A percentile compares a stretch with the other conserved stretches of the same genome.
phyloP scores from a whole-genome alignment of 768 basidiomycete genomes.

The Boletus eberwhitei region DNA sequence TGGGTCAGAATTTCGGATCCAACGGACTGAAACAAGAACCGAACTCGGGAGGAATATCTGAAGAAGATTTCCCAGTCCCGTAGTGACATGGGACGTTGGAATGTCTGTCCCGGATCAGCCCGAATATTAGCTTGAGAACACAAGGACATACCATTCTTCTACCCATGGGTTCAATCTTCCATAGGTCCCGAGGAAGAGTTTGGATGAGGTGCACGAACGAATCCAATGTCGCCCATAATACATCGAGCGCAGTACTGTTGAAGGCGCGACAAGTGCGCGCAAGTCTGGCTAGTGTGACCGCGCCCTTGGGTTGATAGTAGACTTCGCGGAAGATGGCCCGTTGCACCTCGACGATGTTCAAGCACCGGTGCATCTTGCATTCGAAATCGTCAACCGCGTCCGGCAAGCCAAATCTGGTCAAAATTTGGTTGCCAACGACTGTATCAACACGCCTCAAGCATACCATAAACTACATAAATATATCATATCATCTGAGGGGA shows the following conservation, averaged over 20 bases:
- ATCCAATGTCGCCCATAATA: conserved; percentile 21
- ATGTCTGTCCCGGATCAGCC: conserved; percentile 17
- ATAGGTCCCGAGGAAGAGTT: conserved; percentile 29
- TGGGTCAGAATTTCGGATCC: background rate
- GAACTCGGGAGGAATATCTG: conserved; percentile 25
- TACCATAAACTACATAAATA: conserved; percentile 21
- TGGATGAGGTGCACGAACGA: conserved; percentile 22
- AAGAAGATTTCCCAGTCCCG: conserved; percentile 30
- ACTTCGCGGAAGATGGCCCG: conserved; percentile 20
- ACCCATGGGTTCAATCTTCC: conserved; percentile 13
- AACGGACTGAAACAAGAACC: conserved; percentile 1
- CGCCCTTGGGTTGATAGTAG: background rate
- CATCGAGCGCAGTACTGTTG: conserved; percentile 21
- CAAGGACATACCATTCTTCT: conserved; percentile 13
- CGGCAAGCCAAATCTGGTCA: background rate
- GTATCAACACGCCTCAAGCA: background rate
- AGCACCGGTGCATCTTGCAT: conserved; percentile 22
- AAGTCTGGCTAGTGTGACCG: conserved; percentile 15
- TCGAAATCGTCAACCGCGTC: background rate
- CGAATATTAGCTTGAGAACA: background rate
- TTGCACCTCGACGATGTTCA: conserved; percentile 28
- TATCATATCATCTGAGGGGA: background rate
- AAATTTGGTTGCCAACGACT: background rate
- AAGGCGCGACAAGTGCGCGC: conserved; percentile 28
- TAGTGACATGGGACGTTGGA: conserved; percentile 25